These are phyloP conservation scores for Aspergillus piperis DNA, from an alignment of 2,329 filamentous ascomycete genomes.

Conservation along the genomic window DNA sequence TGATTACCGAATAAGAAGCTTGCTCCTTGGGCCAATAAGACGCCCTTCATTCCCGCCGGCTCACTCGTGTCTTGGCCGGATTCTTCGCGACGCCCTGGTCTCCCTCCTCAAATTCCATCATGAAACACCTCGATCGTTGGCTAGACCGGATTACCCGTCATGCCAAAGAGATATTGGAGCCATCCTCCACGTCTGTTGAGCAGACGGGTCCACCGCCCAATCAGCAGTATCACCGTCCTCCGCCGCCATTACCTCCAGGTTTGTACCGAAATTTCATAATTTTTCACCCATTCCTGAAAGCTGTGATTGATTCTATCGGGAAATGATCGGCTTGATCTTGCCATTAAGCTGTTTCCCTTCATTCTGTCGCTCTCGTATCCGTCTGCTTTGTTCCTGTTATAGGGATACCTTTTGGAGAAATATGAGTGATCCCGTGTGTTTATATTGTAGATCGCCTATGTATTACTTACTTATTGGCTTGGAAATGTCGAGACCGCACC, in stretches of 20 bases:
- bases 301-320: neutral
- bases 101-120: neutral
- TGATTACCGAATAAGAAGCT: neutral
- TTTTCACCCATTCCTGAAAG: neutral
- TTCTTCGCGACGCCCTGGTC: neutral
- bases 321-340: neutral
- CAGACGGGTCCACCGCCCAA: neutral
- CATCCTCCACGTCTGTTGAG: neutral
- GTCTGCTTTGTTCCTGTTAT: neutral
- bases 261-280: neutral
- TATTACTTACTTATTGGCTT: neutral
- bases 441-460: neutral
- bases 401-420: neutral
- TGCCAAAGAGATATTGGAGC: neutral
- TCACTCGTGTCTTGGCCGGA: neutral
- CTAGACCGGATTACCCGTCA: neutral
- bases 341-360: neutral
- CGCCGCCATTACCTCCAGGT: neutral
- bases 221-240: neutral
- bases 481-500: neutral
- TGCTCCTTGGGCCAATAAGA: neutral
- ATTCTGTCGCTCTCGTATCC: neutral
- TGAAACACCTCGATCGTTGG: conserved; percentile 1
- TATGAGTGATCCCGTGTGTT: neutral
- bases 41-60: neutral